phyloP scores from a whole-genome alignment of 2,329 filamentous ascomycete genomes.

The Dothidotthia symphoricarpi region DNA sequence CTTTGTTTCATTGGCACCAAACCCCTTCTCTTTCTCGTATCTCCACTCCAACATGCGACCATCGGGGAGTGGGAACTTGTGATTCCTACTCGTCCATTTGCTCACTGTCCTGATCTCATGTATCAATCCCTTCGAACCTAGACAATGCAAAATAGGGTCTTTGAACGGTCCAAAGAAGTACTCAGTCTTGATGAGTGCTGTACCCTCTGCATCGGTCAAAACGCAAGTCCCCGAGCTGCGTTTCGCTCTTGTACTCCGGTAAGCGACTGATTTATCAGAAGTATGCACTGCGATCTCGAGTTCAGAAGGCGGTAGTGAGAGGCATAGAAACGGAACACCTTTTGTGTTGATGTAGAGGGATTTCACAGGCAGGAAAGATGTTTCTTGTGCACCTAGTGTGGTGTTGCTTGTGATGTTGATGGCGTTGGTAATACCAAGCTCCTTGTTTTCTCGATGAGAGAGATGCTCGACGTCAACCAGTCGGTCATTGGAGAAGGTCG shows the following conservation, averaged over 20 bases:
- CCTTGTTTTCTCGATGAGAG: slow-evolving; percentile 18
- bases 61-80: slow-evolving; percentile 49
- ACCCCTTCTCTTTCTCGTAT: slow-evolving; percentile 41
- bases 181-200: slow-evolving; percentile 51
- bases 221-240: slow-evolving; percentile 53
- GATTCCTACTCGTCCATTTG: slow-evolving; percentile 50
- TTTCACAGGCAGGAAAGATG: slow-evolving; percentile 45
- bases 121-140: slow-evolving; percentile 22
- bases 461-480: slow-evolving; percentile 11
- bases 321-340: slow-evolving; percentile 47
- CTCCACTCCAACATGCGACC: slow-evolving; percentile 56
- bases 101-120: slow-evolving; percentile 36
- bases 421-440: slow-evolving; percentile 15
- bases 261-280: too few relatives aligned
- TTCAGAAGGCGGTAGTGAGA: slow-evolving; percentile 44
- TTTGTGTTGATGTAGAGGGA: slow-evolving; percentile 52
- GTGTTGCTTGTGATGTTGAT: slow-evolving; percentile 17
- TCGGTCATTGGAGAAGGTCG: slow-evolving; percentile 2
- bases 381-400: slow-evolving; percentile 8
- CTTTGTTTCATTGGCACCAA: slow-evolving; percentile 17
- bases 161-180: slow-evolving; percentile 59
- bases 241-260: slow-evolving; percentile 25
- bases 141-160: slow-evolving; percentile 50
- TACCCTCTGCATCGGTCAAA: slow-evolving; percentile 42
- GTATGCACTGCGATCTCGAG: too few relatives aligned